A percentile compares a stretch with the other conserved stretches of the same genome.
These are phyloP conservation scores for Monosporozyma siamensis DNA, from an alignment of 805 yeast species.

Conservation along the genomic window DNA sequence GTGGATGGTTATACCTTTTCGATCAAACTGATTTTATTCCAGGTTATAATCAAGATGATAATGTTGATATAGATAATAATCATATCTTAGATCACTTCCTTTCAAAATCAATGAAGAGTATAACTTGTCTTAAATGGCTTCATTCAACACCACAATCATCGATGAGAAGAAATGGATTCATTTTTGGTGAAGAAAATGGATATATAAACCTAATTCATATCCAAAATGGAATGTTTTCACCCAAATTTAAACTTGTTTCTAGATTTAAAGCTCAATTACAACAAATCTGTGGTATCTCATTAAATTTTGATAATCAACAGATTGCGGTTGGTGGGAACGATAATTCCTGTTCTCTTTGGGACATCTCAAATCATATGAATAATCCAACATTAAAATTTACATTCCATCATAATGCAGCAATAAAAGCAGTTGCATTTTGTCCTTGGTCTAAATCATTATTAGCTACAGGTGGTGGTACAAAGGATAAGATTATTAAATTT, in stretches of 20 bases:
- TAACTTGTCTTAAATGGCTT: conserved; percentile 57
- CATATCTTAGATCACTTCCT: conserved; percentile 7
- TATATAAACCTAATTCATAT: conserved; percentile 28
- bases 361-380: conserved; percentile 33
- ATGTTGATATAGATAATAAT: not conserved
- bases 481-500: conserved; percentile 69
- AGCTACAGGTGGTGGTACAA: conserved; percentile 88
- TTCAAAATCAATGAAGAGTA: conserved; percentile 31
- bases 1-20: conserved; percentile 44
- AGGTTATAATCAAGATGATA: not conserved
- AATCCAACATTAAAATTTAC: conserved; percentile 38
- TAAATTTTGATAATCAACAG: conserved; percentile 44
- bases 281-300: conserved; percentile 58
- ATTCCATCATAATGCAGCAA: conserved; percentile 73
- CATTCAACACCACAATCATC: conserved; percentile 11
- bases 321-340: conserved; percentile 82
- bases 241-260: not conserved
- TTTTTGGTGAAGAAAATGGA: conserved; percentile 62
- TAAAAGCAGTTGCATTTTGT: conserved; percentile 81
- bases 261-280: conserved; percentile 42
- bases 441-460: conserved; percentile 78
- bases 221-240: not conserved
- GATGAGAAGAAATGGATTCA: conserved; percentile 30
- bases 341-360: conserved; percentile 73
- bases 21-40: conserved; percentile 23